A percentile compares a stretch with the other conserved stretches of the same genome.
phyloP scores from a whole-genome alignment of 2,329 filamentous ascomycete species.

The Colletotrichum karsti region DNA sequence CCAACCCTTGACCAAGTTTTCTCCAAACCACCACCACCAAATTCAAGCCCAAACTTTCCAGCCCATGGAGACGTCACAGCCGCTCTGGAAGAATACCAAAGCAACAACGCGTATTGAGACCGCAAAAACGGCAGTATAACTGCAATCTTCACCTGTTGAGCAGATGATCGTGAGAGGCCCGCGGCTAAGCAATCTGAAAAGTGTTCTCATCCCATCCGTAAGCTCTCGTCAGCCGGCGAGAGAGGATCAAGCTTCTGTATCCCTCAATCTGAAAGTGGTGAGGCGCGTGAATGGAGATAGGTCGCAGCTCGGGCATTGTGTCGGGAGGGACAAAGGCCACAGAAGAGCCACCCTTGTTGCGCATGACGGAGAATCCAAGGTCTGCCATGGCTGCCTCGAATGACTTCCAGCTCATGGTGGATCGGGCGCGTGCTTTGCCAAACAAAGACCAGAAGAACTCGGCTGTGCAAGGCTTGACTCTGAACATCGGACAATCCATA shows the following conservation, averaged over 20 bases:
- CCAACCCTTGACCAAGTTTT: too few relatives aligned
- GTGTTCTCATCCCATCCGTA: not conserved
- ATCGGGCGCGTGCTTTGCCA: not conserved
- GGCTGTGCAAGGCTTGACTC: not conserved
- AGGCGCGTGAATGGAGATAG: not conserved
- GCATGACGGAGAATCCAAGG: not conserved
- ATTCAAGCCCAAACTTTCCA: too few relatives aligned
- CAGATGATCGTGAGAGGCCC: not conserved
- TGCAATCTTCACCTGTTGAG: not conserved
- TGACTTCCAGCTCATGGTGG: not conserved
- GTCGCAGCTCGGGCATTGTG: not conserved
- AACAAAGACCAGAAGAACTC: not conserved
- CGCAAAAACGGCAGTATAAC: too few relatives aligned
- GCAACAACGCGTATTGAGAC: too few relatives aligned
- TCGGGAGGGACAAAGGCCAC: not conserved
- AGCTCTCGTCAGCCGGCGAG: not conserved
- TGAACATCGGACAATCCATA: too few relatives aligned
- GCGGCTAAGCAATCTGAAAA: not conserved
- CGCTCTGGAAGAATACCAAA: too few relatives aligned
- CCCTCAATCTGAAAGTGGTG: not conserved
- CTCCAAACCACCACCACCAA: too few relatives aligned
- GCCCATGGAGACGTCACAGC: too few relatives aligned
- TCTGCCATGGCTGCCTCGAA: not conserved
- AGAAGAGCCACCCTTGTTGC: not conserved
- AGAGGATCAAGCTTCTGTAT: not conserved